Evolutionary conservation across 371 early-diverging fungal species (phyloP).

Genomic region (Enterocytospora artemiae): DNA sequence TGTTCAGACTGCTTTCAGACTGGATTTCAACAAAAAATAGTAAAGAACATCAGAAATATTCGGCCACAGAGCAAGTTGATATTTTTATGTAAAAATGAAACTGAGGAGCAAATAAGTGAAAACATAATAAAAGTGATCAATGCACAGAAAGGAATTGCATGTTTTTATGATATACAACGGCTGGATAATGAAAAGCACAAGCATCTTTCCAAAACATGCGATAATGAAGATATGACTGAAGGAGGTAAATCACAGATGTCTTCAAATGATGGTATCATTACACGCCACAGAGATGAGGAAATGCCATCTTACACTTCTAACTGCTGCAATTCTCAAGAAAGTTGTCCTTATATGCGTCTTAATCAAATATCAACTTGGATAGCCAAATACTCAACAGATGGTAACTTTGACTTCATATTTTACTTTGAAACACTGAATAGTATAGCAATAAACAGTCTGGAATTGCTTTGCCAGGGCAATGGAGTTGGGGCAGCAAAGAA

Average conservation of each 20-base stretch:
- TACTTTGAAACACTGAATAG: constrained; percentile 5
- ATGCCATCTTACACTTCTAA: not conserved
- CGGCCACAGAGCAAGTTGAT: constrained; percentile 21
- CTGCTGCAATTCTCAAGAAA: not conserved
- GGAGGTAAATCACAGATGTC: too few species aligned
- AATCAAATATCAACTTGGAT: not conserved
- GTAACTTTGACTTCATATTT: constrained; percentile 8
- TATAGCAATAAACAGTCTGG: not conserved
- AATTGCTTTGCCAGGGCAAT: constrained; percentile 7
- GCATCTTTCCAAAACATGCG: not conserved
- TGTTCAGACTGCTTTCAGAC: constrained; percentile 30
- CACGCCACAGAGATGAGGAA: too few species aligned
- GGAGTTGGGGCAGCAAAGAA: constrained; percentile 12
- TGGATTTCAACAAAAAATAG: constrained; percentile 17
- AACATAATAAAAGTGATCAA: constrained; percentile 6
- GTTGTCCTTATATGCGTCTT: not conserved
- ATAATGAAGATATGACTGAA: too few species aligned
- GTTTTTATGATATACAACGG: constrained; percentile 1
- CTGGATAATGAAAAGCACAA: constrained; percentile 14
- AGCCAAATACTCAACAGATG: not conserved
- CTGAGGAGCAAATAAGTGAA: too few species aligned
- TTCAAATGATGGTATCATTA: too few species aligned
- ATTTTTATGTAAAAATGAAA: too few species aligned
- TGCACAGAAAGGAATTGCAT: not conserved
- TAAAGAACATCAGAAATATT: constrained; percentile 19